Evolutionary conservation across 139 green algal genomes (phyloP), one percentile per base, ranked within the genome.

Genomic region (Deuterostichococcus epilithicus): DNA sequence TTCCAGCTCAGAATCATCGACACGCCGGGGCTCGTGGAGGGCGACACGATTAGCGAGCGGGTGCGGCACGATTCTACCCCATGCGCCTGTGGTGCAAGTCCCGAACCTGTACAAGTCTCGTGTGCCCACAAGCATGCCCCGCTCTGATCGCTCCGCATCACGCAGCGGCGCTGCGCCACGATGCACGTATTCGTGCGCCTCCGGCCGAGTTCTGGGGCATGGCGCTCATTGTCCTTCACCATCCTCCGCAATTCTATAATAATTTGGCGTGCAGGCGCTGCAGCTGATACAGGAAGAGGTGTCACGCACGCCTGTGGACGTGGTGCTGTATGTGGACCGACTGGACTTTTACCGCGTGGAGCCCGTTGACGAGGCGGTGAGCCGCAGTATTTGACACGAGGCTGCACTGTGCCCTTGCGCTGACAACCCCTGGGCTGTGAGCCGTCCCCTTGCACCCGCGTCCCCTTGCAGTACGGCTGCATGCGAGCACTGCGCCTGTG

Each of bases 1-100:
- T 94, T 95, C 74, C 84, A 80, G 32, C 39, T 95, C 37, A 86
- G 76, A 70, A 10, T 92, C 67, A 91, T 95, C 45, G 90, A 95
- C 85, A 91, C 91, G 6, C 91, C 90, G 36, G 91, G 88, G 0
- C 72, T 95, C 39, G 78, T 93, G 68, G 85, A 94, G 3, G 81
- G 84, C 39, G 91, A 93, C 76, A 44, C 68, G 0, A 73, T 94
- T 23, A 82, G 75, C 37, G 81, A 85, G 38, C 70, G 70, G 80
- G 86, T 88, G 67, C 20, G 76, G 25, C 26, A 22, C 13, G 1
- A 45, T 73, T 45, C 72, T 35, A 37, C 33, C n/a, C 35, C n/a
- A 13, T 18, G 45, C 45, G 13, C 45, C 18, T 60, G 45, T 13
- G 15, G 18, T 60, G 45, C 45, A 13, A 60, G 18, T 18, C 45